phyloP scores from a whole-genome alignment of 345 rosid species.

The Carallia pectinifolia region DNA sequence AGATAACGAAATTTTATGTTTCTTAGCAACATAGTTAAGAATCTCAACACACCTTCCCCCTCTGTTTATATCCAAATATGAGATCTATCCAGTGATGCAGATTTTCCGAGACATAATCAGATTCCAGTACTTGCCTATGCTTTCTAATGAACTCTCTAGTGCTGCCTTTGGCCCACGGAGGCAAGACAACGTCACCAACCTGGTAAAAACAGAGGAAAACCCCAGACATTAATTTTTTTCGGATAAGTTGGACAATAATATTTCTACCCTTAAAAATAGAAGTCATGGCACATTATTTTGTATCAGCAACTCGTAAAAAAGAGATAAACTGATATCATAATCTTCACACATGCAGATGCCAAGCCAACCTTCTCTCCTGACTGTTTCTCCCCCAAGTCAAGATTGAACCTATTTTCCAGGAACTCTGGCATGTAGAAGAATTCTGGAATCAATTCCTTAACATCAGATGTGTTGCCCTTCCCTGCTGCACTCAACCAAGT shows the following conservation, averaged over 20 bases:
- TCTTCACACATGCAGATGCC: conserved; percentile 3
- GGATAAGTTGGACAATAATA: background rate
- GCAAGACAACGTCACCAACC: conserved; percentile 88
- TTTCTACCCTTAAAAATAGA: background rate
- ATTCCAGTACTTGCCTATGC: conserved; percentile 95
- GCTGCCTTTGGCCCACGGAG: conserved; percentile 99
- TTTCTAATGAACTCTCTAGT: conserved; percentile 82
- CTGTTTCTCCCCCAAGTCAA: conserved; percentile 94
- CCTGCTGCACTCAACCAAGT: conserved; percentile 99
- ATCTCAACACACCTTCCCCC: conserved; percentile 73
- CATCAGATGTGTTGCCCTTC: conserved; percentile 95
- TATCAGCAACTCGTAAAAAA: conserved; percentile 10
- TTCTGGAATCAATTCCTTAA: conserved; percentile 96
- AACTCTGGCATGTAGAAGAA: conserved; percentile 98
- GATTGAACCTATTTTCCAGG: conserved; percentile 73
- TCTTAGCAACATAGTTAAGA: background rate
- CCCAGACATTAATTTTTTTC: conserved; percentile 3
- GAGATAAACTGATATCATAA: background rate
- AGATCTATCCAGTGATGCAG: conserved; percentile 99
- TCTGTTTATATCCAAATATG: conserved; percentile 93
- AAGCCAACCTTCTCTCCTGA: conserved; percentile 93
- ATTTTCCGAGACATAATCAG: conserved; percentile 91
- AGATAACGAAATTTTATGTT: background rate
- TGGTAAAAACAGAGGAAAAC: conserved; percentile 28
- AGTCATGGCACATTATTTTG: background rate